phyloP scores from a whole-genome alignment of 2,329 filamentous ascomycete genomes.

The Penicillium sp. region DNA sequence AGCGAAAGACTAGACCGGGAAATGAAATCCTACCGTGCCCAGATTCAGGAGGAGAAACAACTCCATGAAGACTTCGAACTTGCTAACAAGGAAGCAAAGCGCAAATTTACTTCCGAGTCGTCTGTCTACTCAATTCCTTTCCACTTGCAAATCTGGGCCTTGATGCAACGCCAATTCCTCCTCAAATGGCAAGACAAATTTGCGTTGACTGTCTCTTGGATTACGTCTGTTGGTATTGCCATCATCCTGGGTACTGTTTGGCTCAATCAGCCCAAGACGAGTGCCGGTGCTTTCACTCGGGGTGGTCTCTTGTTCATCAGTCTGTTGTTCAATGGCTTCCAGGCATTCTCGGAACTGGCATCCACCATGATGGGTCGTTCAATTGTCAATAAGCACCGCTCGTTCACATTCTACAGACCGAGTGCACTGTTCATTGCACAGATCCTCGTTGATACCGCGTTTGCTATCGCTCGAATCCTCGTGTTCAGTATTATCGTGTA shows the following conservation, averaged over 20 bases:
- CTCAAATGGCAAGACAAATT: slow-evolving; percentile 86
- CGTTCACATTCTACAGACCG: slow-evolving; percentile 78
- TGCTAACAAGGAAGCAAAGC: slow-evolving; percentile 76
- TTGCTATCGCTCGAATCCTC: slow-evolving; percentile 68
- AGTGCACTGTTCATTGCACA: slow-evolving; percentile 81
- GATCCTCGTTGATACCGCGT: slow-evolving; percentile 74
- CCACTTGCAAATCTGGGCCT: slow-evolving; percentile 75
- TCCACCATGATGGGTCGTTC: slow-evolving; percentile 72
- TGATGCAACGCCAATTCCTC: slow-evolving; percentile 80
- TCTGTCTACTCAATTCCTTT: slow-evolving; percentile 84
- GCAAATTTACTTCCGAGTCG: slow-evolving; percentile 65
- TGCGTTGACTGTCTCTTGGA: slow-evolving; percentile 71
- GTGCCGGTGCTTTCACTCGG: slow-evolving; percentile 72
- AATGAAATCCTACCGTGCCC: slow-evolving; percentile 67
- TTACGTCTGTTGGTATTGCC: slow-evolving; percentile 68
- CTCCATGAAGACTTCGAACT: slow-evolving; percentile 72
- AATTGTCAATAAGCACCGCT: slow-evolving; percentile 80
- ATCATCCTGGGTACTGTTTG: slow-evolving; percentile 79
- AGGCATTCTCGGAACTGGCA: slow-evolving; percentile 75
- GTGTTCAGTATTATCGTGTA: slow-evolving; percentile 74
- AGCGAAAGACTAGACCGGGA: slow-evolving; percentile 60
- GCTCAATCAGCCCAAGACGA: slow-evolving; percentile 63
- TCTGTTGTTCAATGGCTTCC: slow-evolving; percentile 83
- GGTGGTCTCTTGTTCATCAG: slow-evolving; percentile 79
- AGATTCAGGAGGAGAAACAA: slow-evolving; percentile 63